A percentile compares a stretch with the other conserved stretches of the same genome.
These are phyloP conservation scores for Kodamaea hsintzibuensis DNA, from an alignment of 805 yeast species.

Conservation along the genomic window DNA sequence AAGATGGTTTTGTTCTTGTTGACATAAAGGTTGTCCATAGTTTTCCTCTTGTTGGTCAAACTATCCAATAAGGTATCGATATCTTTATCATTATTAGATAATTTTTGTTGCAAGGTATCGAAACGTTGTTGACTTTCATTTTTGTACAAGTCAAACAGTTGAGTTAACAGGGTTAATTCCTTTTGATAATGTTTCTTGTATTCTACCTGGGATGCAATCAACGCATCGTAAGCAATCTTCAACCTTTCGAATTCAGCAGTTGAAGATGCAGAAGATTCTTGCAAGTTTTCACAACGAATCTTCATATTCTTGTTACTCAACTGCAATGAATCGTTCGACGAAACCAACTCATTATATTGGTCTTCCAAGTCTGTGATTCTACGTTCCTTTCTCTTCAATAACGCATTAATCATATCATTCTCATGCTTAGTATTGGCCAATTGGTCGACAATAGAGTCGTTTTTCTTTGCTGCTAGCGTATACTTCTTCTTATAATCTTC, in stretches of 20 bases:
- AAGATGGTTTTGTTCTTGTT: conserved; percentile 47
- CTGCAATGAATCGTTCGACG: conserved; percentile 49
- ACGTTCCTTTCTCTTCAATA: conserved; percentile 69
- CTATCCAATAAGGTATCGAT: conserved; percentile 51
- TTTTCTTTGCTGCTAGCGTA: conserved; percentile 46
- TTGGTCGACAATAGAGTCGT: conserved; percentile 60
- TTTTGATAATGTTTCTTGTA: conserved; percentile 49
- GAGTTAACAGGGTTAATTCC: conserved; percentile 42
- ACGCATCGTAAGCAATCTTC: conserved; percentile 58
- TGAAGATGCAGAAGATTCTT: conserved; percentile 44
- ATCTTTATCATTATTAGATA: conserved; percentile 49
- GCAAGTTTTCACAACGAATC: conserved; percentile 48
- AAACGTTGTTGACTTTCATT: conserved; percentile 34
- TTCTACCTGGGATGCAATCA: conserved; percentile 52
- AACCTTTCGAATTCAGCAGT: conserved; percentile 56
- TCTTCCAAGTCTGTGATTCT: conserved; percentile 66
- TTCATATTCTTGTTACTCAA: conserved; percentile 52
- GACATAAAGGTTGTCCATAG: conserved; percentile 50
- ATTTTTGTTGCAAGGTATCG: conserved; percentile 33
- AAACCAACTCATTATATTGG: conserved; percentile 49
- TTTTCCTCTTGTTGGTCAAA: conserved; percentile 45
- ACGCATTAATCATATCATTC: conserved; percentile 68
- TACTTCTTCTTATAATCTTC: conserved; percentile 55
- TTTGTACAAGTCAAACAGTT: conserved; percentile 39
- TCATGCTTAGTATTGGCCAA: conserved; percentile 74